Evolutionary conservation across 2,329 filamentous ascomycete genomes (phyloP), one percentile per base, ranked within the genome.

Genomic region (Mycosphaerella arachidis): DNA sequence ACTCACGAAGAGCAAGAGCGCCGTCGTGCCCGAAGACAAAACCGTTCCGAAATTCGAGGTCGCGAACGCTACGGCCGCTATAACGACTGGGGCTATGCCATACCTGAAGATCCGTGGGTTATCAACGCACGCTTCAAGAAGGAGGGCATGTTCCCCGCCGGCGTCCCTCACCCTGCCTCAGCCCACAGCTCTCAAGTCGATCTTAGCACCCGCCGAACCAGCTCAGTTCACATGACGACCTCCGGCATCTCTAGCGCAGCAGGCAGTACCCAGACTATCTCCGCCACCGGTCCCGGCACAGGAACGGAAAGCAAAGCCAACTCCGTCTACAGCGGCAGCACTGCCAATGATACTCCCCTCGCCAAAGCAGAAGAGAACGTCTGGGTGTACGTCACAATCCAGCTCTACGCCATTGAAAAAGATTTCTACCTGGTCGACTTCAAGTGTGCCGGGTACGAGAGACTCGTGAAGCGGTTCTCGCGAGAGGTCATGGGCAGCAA

Each of bases 381-480:
- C n/a, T 93, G 90, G 72, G 89, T 97, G 70, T 94, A 96, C 72
- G 86, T 99, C 73, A 92, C 96, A 66, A 97, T 99, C 64, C 94
- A 97, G 74, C 87, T 97, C 55, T 97, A 97, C 76, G 89, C 92
- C 72, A 92, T 97, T 80, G 93, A 97, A 74, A 86, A 87, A 59
- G 89, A 90, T 57, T 93, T 94, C 66, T 97, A 93, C 75, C 87
- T 99, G 63, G 94, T 99, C 53, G 94, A 99, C 74, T 99, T 99
- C 81, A 97, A 97, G 74, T 97, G 93, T 74, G 92, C 94, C 13
- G 94, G 94, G 20, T 99, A 99, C 76, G 94, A 99, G 78, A 91
- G 94, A 57, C 88, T 93, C 53, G 85, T 88, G 3, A 69, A 71
- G 9, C 73, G 75, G 5, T 71, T 80, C 51, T 73, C 76, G 7